phyloP scores from a whole-genome alignment of 768 basidiomycete species.

The Boletus pseudopeckii region DNA sequence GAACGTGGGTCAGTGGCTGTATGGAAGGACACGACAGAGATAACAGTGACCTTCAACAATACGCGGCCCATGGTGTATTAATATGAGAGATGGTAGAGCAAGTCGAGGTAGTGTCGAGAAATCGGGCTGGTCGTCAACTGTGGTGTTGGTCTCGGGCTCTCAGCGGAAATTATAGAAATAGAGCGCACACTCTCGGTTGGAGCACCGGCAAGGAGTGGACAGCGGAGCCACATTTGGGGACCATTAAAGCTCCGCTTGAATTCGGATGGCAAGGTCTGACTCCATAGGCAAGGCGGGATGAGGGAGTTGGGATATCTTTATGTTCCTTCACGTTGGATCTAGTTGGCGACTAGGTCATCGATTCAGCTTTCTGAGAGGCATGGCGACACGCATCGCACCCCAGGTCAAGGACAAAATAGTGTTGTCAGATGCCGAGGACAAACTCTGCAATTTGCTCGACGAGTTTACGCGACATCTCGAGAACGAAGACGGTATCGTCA shows the following conservation, averaged over 20 bases:
- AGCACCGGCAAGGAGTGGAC: constrained; percentile 14
- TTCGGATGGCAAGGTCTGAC: neutral
- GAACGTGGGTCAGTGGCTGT: constrained; percentile 7
- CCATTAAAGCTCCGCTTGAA: constrained; percentile 29
- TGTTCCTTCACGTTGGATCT: constrained; percentile 5
- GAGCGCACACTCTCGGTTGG: constrained; percentile 11
- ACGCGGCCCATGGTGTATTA: constrained; percentile 69
- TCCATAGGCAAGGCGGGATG: neutral
- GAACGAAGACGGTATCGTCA: constrained; percentile 48
- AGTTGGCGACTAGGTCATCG: constrained; percentile 8
- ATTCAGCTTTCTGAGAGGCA: constrained; percentile 14
- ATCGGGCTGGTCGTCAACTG: constrained; percentile 4
- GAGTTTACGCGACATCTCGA: constrained; percentile 63
- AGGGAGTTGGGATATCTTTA: neutral
- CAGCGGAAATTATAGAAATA: constrained; percentile 6
- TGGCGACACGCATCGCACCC: constrained; percentile 34
- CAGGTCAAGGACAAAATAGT: constrained; percentile 39
- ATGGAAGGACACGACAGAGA: neutral
- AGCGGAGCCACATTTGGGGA: constrained; percentile 14
- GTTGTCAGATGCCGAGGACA: constrained; percentile 65
- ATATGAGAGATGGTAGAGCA: neutral
- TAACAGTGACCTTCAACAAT: constrained; percentile 65
- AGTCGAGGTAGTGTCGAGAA: neutral
- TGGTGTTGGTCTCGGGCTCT: constrained; percentile 8
- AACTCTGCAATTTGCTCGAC: constrained; percentile 75